These are phyloP conservation scores for Chaetomium sp. DNA, from an alignment of 2,329 filamentous ascomycete genomes.

Conservation along the genomic window DNA sequence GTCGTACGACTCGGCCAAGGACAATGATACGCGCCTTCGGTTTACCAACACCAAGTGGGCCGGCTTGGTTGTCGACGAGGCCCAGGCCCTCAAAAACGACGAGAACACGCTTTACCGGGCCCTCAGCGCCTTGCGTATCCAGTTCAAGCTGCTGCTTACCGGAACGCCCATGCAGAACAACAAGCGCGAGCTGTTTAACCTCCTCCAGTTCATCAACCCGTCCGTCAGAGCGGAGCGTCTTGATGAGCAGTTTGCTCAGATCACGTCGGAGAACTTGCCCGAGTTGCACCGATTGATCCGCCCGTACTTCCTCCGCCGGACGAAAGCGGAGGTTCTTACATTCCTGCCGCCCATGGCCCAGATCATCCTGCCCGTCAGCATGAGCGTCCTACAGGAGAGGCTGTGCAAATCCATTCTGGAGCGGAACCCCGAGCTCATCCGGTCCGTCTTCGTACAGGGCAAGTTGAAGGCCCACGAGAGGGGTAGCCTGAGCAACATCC, in stretches of 20 bases:
- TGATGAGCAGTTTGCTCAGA: constrained; percentile 73
- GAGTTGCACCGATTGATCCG: constrained; percentile 83
- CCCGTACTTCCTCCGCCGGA: constrained; percentile 70
- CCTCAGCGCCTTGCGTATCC: constrained; percentile 71
- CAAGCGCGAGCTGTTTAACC: constrained; percentile 88
- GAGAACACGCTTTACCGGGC: constrained; percentile 78
- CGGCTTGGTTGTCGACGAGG: constrained; percentile 90
- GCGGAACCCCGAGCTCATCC: constrained; percentile 86
- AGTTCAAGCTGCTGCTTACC: constrained; percentile 84
- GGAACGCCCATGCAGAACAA: constrained; percentile 96
- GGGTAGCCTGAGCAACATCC: constrained; percentile 85
- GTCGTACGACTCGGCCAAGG: constrained; percentile 86
- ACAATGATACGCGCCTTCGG: constrained; percentile 65
- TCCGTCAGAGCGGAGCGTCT: constrained; percentile 68
- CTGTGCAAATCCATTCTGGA: constrained; percentile 91
- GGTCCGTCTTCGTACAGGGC: constrained; percentile 75
- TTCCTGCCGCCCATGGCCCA: constrained; percentile 93
- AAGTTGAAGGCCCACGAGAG: constrained; percentile 71
- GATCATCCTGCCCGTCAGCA: constrained; percentile 93
- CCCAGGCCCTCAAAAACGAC: constrained; percentile 93
- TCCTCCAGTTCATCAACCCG: constrained; percentile 90
- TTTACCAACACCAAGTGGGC: constrained; percentile 79
- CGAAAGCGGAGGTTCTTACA: constrained; percentile 86
- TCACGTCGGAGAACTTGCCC: constrained; percentile 80
- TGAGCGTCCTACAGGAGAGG: constrained; percentile 91